A percentile compares a stretch with the other conserved stretches of the same genome.
phyloP scores from a whole-genome alignment of 371 early-diverging fungal species.

The Mucor lusitanicus region DNA sequence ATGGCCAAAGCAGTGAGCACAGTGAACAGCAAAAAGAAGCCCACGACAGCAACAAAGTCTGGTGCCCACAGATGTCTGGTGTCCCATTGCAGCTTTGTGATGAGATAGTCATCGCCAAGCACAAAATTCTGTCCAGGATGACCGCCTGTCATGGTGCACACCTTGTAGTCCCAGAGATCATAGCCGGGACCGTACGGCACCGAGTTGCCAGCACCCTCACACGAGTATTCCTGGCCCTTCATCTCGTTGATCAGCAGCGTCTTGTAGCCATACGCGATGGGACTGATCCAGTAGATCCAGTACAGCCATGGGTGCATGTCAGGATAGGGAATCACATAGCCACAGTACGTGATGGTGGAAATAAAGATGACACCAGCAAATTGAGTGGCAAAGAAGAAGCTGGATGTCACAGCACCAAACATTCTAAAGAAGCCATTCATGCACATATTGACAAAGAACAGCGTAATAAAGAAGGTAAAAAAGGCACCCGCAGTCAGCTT shows the following conservation, averaged over 20 bases:
- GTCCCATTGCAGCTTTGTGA: constrained; percentile 29
- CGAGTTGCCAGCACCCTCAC: constrained; percentile 33
- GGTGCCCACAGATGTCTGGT: constrained; percentile 50
- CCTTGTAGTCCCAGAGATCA: constrained; percentile 48
- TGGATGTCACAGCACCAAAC: constrained; percentile 50
- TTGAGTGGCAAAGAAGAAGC: constrained; percentile 57
- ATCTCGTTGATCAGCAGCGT: constrained; percentile 73
- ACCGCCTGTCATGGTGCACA: constrained; percentile 59
- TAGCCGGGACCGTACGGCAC: constrained; percentile 50
- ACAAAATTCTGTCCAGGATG: constrained; percentile 47
- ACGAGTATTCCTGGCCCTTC: constrained; percentile 40
- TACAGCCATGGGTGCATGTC: constrained; percentile 71
- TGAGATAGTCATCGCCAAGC: constrained; percentile 56
- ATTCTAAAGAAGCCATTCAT: constrained; percentile 50
- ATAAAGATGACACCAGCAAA: constrained; percentile 57
- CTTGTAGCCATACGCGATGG: constrained; percentile 67
- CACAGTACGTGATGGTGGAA: constrained; percentile 57
- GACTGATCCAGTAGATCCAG: constrained; percentile 73
- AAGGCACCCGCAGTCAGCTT: constrained; percentile 50
- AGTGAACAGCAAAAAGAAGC: constrained; percentile 54
- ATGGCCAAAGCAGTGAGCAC: constrained; percentile 44
- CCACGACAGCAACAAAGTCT: constrained; percentile 52
- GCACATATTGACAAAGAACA: constrained; percentile 49
- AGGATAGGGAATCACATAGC: constrained; percentile 61
- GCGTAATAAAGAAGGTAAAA: constrained; percentile 51